phyloP scores from a whole-genome alignment of 495 filamentous ascomycete species.

The Podospora pseudopauciseta region DNA sequence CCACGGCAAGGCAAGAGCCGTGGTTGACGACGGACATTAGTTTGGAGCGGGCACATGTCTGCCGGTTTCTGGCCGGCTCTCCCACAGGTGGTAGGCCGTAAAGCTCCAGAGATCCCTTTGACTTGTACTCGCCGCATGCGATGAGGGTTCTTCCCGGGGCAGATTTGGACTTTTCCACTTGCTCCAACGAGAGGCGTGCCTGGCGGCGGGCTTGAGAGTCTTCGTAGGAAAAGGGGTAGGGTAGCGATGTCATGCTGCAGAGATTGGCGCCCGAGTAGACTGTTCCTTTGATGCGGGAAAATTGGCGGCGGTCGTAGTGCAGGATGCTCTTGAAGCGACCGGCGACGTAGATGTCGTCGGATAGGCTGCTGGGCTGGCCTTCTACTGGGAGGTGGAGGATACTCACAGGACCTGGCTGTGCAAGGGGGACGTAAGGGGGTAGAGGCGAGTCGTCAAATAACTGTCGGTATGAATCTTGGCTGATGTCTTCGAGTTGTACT shows the following conservation, averaged over 20 bases:
- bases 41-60: constrained; percentile 76
- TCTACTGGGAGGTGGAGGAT: constrained; percentile 71
- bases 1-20: constrained; percentile 78
- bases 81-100: constrained; percentile 58
- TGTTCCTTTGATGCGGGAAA: constrained; percentile 71
- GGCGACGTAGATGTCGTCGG: constrained; percentile 72
- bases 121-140: constrained; percentile 92
- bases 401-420: constrained; percentile 75
- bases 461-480: constrained; percentile 22
- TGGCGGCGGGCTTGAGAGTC: constrained; percentile 52
- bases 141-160: constrained; percentile 62
- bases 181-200: constrained; percentile 50
- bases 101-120: constrained; percentile 84
- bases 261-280: constrained; percentile 81
- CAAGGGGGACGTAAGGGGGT: constrained; percentile 65
- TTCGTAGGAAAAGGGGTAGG: constrained; percentile 59
- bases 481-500: constrained; percentile 30
- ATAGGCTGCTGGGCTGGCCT: constrained; percentile 45
- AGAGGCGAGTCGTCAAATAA: constrained; percentile 40
- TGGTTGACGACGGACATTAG: constrained; percentile 81
- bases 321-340: constrained; percentile 89
- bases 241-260: constrained; percentile 71
- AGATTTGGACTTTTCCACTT: constrained; percentile 49
- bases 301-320: constrained; percentile 82
- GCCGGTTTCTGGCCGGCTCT: constrained; percentile 65